Conservation (phyloP, 2,329 filamentous ascomycete species). For the Pseudopithomyces maydicus region DNA sequence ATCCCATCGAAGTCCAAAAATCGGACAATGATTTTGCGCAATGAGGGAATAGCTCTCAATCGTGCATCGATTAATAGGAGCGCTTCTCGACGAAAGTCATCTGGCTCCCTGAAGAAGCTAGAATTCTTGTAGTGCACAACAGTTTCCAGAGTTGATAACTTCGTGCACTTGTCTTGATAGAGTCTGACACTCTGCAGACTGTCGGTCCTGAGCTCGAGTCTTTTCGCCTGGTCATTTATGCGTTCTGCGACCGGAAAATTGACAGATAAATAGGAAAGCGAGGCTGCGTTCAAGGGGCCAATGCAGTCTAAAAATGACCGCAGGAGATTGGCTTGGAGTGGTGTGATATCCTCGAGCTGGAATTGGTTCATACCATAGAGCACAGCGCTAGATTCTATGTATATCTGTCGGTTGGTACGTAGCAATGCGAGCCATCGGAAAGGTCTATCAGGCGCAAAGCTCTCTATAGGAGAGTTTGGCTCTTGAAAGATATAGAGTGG, state of each 20-base stretch:
- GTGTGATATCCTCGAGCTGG: constrained; percentile 18
- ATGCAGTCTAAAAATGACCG: constrained; percentile 17
- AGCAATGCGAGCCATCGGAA: constrained; percentile 11
- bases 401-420: constrained; percentile 14
- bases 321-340: constrained; percentile 13
- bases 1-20: constrained; percentile 6
- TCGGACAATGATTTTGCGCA: constrained; percentile 13
- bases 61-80: constrained; percentile 8
- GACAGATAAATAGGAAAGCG: constrained; percentile 14
- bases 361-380: constrained; percentile 20
- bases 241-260: constrained; percentile 17
- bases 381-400: constrained; percentile 8
- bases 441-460: constrained; percentile 13
- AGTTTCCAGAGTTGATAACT: constrained; percentile 17
- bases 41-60: constrained; percentile 12
- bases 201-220: constrained; percentile 12
- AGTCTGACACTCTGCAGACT: constrained; percentile 15
- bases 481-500: constrained; percentile 17
- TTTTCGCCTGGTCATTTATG: constrained; percentile 8
- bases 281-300: constrained; percentile 15
- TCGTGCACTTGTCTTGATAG: constrained; percentile 12
- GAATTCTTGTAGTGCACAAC: constrained; percentile 19
- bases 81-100: constrained; percentile 11
- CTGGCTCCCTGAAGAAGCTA: constrained; percentile 13
- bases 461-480: constrained; percentile 11